Conservation (phyloP, 2,329 filamentous ascomycete genomes). For the Ceratocystis colombiana region DNA sequence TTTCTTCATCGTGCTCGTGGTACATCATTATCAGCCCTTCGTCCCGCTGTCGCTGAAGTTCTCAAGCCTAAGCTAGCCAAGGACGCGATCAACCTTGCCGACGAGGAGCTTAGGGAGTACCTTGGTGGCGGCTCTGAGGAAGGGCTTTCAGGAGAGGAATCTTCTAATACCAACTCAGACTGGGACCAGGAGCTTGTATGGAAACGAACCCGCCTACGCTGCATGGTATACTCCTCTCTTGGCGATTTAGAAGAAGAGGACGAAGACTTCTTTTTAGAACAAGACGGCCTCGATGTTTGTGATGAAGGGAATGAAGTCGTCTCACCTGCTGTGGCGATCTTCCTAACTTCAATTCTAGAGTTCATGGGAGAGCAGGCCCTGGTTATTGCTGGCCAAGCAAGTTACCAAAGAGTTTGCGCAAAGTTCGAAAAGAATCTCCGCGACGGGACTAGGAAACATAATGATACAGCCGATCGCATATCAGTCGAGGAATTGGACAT, state of each 20-base stretch:
- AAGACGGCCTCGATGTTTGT: constrained; percentile 58
- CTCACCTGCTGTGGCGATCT: constrained; percentile 87
- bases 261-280: constrained; percentile 77
- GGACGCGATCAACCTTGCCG: constrained; percentile 70
- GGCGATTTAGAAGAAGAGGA: constrained; percentile 98
- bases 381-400: constrained; percentile 75
- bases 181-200: constrained; percentile 92
- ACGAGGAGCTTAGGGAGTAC: constrained; percentile 81
- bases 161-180: constrained; percentile 39
- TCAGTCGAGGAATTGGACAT: constrained; percentile 86
- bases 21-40: constrained; percentile 62
- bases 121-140: constrained; percentile 71
- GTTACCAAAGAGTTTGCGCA: constrained; percentile 55
- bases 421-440: constrained; percentile 51
- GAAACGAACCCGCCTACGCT: constrained; percentile 84
- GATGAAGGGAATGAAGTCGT: constrained; percentile 58
- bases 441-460: constrained; percentile 39
- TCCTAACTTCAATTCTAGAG: constrained; percentile 87
- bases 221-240: constrained; percentile 96
- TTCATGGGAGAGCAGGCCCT: constrained; percentile 87
- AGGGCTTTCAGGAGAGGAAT: constrained; percentile 49
- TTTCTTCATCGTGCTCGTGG: constrained; percentile 73
- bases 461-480: constrained; percentile 52
- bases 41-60: constrained; percentile 74
- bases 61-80: constrained; percentile 81